Evolutionary conservation across 2,329 filamentous ascomycete genomes (phyloP), one percentile per base, ranked within the genome.

Genomic region (Xylariaceae sp.): DNA sequence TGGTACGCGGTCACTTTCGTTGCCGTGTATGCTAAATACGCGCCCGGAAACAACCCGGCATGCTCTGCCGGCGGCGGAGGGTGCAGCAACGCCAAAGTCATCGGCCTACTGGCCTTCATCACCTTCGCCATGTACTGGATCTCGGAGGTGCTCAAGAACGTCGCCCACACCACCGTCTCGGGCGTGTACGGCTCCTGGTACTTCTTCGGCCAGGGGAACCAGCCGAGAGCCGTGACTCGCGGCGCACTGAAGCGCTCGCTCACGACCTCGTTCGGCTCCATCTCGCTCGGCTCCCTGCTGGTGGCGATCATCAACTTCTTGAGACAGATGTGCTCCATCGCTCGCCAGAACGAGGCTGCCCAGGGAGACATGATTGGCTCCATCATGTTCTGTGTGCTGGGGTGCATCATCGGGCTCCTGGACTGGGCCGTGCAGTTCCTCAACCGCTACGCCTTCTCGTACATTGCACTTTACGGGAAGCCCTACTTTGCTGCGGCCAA

Each of bases 101-200:
- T 88, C 39, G 89, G 89, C 0, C 63, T 95, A 19, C 66, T 94
- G 5, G 84, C 82, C 13, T 95, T 93, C 56, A 74, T 88, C 46
- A 94, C 88, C 0, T 95, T 96, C 51, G 81, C 88, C 33, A 85
- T 80, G 61, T 95, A 93, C 63, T 45, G 90, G 90, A 80, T 94
- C 44, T 82, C 84, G 2, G 90, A 96, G 57, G 90, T 83, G 72
- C 65, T 95, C 48, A 95, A 95, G 66, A 94, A 94, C 60, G 88
- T 85, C 1, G 85, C 94, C 29, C 88, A 96, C 55, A 83, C 82
- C 2, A 88, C 79, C 16, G 83, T 94, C 38, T 83, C 87, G 0
- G 89, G 90, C 0, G 80, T 94, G 1, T 95, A 94, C 49, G 89
- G 87, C 1, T 82, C 83, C 1, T 96, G 90, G 90, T 96, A 94